phyloP scores from a whole-genome alignment of 257 asterid genomes.

The Eustoma russellianum region DNA sequence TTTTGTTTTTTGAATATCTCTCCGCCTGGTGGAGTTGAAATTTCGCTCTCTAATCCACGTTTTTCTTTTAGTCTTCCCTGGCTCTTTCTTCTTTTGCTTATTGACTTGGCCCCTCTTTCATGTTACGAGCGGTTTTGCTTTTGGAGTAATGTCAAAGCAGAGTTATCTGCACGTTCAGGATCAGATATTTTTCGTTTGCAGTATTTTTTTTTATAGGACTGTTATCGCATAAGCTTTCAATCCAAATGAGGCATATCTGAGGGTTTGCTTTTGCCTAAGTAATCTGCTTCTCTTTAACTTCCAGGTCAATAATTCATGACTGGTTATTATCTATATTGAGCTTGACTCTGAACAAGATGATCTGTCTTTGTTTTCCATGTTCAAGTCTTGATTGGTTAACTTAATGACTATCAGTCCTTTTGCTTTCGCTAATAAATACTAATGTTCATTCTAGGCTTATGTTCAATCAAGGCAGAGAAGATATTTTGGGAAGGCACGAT shows the following conservation, averaged over 20 bases:
- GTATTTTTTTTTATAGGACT: too few species aligned
- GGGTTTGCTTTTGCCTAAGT: too few species aligned
- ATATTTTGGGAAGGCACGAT: slow-evolving; percentile 63
- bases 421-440: neutral
- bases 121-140: neutral
- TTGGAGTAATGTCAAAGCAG: too few species aligned
- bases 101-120: neutral
- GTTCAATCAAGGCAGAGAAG: slow-evolving; percentile 59
- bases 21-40: neutral
- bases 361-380: neutral
- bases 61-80: too few species aligned
- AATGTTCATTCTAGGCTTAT: slow-evolving; percentile 42
- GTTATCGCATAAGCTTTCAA: too few species aligned
- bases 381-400: neutral
- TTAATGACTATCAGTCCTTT: neutral
- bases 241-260: too few species aligned
- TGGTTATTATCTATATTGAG: neutral
- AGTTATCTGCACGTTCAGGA: too few species aligned
- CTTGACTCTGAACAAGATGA: neutral
- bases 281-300: too few species aligned
- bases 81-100: neutral
- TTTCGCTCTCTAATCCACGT: neutral
- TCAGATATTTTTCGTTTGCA: too few species aligned
- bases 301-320: neutral
- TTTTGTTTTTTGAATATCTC: too few species aligned